Evolutionary conservation across 371 early-diverging fungal genomes (phyloP).

Genomic region (Mitosporidium daphniae): DNA sequence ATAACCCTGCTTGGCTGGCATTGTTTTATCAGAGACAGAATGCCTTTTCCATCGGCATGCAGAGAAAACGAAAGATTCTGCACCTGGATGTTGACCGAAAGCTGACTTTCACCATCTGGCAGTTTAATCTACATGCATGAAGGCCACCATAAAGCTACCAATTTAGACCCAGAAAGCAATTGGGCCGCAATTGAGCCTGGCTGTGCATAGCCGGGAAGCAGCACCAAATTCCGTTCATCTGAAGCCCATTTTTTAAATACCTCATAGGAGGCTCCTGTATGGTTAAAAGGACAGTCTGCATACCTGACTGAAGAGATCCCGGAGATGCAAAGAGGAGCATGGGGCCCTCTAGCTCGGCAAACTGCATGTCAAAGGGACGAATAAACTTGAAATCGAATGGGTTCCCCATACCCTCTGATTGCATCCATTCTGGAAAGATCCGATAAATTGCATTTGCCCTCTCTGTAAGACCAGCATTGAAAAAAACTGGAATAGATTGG

Average conservation of each 20-base stretch:
- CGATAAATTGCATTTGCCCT: slow-evolving; percentile 69
- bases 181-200: slow-evolving; percentile 10
- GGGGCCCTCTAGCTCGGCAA: slow-evolving; percentile 24
- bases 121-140: slow-evolving; percentile 34
- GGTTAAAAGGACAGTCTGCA: slow-evolving; percentile 7
- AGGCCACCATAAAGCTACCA: slow-evolving; percentile 3
- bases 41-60: slow-evolving; percentile 92
- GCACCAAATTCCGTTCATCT: slow-evolving; percentile 51
- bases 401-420: slow-evolving; percentile 55
- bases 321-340: slow-evolving; percentile 81
- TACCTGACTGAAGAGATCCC: slow-evolving; percentile 28
- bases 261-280: slow-evolving; percentile 33
- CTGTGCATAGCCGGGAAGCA: slow-evolving; percentile 15
- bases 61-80: slow-evolving; percentile 84
- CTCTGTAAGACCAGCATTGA: slow-evolving; percentile 58
- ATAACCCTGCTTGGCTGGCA: slow-evolving; percentile 68
- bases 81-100: slow-evolving; percentile 57
- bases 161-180: slow-evolving; percentile 6
- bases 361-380: slow-evolving; percentile 27
- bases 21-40: slow-evolving; percentile 68
- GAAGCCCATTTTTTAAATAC: slow-evolving; percentile 57
- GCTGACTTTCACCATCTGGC: slow-evolving; percentile 34
- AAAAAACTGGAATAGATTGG: slow-evolving; percentile 49
- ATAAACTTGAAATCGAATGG: slow-evolving; percentile 77
- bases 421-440: slow-evolving; percentile 70